Evolutionary conservation across 352 stramenopile species (phyloP).

Genomic region (Pythium diclinum): DNA sequence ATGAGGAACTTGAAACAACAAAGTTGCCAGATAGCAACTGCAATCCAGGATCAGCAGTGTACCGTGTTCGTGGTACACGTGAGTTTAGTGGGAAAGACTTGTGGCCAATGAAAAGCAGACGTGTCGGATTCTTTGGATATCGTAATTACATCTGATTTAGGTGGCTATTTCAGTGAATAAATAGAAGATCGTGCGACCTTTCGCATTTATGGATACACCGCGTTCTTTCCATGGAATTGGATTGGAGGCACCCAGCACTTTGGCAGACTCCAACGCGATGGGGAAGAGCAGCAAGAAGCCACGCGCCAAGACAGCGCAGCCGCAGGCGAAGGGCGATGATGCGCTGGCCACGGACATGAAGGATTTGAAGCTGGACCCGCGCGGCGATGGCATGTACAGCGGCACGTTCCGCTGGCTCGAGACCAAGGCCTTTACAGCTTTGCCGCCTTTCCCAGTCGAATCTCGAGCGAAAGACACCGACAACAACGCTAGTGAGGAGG

Average conservation of each 20-base stretch:
- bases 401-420: constrained; percentile 79
- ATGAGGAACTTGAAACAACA: not conserved
- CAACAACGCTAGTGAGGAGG: not conserved
- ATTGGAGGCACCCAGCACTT: no score
- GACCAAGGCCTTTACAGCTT: constrained; percentile 45
- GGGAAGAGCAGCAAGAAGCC: constrained; percentile 12
- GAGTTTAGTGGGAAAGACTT: not conserved
- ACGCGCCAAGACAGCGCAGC: constrained; percentile 2
- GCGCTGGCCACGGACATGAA: constrained; percentile 15
- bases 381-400: constrained; percentile 75
- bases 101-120: constrained; percentile 10
- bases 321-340: not conserved
- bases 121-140: constrained; percentile 12
- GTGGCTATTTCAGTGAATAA: constrained; percentile 6
- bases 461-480: not conserved
- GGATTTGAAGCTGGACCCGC: constrained; percentile 60
- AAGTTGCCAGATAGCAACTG: constrained; percentile 1
- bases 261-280: not conserved
- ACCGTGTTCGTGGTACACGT: constrained; percentile 13
- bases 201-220: not conserved
- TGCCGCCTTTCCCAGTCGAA: constrained; percentile 27
- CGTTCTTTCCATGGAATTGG: no score
- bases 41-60: constrained; percentile 9
- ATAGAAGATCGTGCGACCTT: constrained; percentile 9
- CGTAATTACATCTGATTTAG: not conserved